Base-by-base conservation (phyloP, 75 land plant species). In the Cupressus sempervirens region DNA sequence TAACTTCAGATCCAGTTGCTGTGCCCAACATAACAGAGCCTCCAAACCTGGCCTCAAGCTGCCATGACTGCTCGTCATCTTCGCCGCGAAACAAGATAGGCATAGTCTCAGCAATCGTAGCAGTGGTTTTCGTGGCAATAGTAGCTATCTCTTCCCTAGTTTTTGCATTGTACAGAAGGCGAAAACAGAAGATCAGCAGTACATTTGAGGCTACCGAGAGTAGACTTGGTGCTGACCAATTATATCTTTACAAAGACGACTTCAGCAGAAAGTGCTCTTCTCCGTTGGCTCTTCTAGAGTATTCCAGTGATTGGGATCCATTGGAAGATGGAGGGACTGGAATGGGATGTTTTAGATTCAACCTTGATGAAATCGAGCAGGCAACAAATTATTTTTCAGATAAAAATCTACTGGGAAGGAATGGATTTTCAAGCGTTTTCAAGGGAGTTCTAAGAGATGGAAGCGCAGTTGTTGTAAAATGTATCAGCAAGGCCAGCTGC, bases 261-360 rank as follows among this genome's bases (percentile, higher is more conserved):
- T 7, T 73, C 4, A 82, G 82, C 81, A 85, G 89, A 82, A 93
- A 90, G 73, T 88, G 88, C 67, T 85, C 85, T 2, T 93, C 94
- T 34, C 91, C 93, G 0, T 85, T 92, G 5, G 76, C 88, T 46
- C 91, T 88, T 75, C 88, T 93, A 0, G 94, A 92, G 89, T 94
- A 94, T 73, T 82, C 91, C 3, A 87, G 82, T 54, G 95, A 90
- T 12, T 94, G 92, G 94, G 93, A 91, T 45, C 91, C 92, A 0
- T 20, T 90, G 76, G 86, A 83, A 16, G 90, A 89, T 72, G 86
- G 88, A 20, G 81, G 90, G 29, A 84, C 81, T 36, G 83, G n/a
- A 32, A 50, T 50, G 32, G 83, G 40, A 16, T 50, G 85, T 50
- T 86, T 84, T 30, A 80, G 85, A 82, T 84, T 87, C 56, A 65